Evolutionary conservation across 768 basidiomycete species (phyloP).

Genomic region (Lentinus tigrinus): DNA sequence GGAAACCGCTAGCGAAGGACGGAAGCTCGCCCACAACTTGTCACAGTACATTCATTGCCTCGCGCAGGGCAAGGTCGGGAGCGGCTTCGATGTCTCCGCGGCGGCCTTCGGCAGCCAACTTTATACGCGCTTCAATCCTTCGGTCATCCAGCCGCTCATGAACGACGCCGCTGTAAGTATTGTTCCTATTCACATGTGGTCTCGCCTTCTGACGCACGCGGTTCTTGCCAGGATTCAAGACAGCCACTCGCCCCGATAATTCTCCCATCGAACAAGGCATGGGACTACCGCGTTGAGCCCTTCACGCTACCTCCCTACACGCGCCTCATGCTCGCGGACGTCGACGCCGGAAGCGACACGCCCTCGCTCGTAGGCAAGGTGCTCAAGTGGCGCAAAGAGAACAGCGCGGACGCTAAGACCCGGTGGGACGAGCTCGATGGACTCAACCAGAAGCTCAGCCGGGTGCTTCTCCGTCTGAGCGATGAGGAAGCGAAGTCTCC

Average conservation of each 20-base stretch:
- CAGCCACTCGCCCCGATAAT: constrained; percentile 49
- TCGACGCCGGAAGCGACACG: constrained; percentile 94
- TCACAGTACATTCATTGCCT: constrained; percentile 94
- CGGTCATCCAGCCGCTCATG: constrained; percentile 67
- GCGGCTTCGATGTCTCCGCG: constrained; percentile 93
- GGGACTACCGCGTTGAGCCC: constrained; percentile 69
- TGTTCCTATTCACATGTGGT: no score
- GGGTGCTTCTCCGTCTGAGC: constrained; percentile 50
- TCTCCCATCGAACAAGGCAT: constrained; percentile 61
- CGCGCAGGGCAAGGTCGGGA: constrained; percentile 97
- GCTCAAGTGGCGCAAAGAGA: constrained; percentile 79
- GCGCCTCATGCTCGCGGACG: constrained; percentile 88
- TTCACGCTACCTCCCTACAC: constrained; percentile 85
- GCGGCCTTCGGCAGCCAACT: constrained; percentile 94
- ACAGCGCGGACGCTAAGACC: constrained; percentile 53
- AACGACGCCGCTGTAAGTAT: constrained; percentile 48
- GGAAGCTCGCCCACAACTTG: constrained; percentile 81
- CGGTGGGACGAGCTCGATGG: constrained; percentile 67
- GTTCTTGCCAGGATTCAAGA: not conserved
- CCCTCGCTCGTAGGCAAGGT: constrained; percentile 93
- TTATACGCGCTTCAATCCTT: constrained; percentile 84
- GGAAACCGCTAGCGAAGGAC: constrained; percentile 37
- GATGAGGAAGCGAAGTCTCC: constrained; percentile 47
- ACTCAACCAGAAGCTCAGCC: constrained; percentile 59
- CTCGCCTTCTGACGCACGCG: no score